These are phyloP conservation scores for Coffea humblotiana DNA, from an alignment of 305 asterid species.

Conservation along the genomic window DNA sequence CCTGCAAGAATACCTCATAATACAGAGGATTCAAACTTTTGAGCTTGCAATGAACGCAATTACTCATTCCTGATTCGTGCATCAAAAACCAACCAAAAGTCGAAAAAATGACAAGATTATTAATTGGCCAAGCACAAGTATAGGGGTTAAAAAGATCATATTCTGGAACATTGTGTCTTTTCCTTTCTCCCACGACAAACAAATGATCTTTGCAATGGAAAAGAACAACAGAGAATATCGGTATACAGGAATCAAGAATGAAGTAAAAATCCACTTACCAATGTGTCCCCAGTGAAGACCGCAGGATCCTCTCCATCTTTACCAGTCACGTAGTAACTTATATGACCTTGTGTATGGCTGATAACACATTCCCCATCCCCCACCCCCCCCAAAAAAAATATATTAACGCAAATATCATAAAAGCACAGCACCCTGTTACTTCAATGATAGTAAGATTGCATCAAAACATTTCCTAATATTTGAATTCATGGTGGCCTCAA, in stretches of 20 bases:
- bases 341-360: slow-evolving; percentile 96
- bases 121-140: not conserved
- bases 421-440: not conserved
- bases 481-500: not conserved
- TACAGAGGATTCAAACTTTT: not conserved
- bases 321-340: slow-evolving; percentile 83
- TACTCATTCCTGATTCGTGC: not conserved
- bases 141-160: not conserved
- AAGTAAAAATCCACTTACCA: slow-evolving; percentile 49
- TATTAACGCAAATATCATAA: not conserved
- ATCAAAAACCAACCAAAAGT: not conserved
- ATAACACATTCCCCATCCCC: slow-evolving; percentile 7
- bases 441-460: not conserved
- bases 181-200: not conserved
- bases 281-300: slow-evolving; percentile 93
- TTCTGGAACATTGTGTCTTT: not conserved
- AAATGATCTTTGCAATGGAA: not conserved
- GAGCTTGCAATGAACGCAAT: not conserved
- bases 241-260: not conserved
- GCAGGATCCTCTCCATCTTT: slow-evolving; percentile 81
- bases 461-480: not conserved
- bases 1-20: not conserved
- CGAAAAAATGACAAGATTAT: not conserved
- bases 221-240: not conserved
- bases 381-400: not conserved